Conservation (phyloP, 164 flowering plant species). For the Macadamia tetraphylla region DNA sequence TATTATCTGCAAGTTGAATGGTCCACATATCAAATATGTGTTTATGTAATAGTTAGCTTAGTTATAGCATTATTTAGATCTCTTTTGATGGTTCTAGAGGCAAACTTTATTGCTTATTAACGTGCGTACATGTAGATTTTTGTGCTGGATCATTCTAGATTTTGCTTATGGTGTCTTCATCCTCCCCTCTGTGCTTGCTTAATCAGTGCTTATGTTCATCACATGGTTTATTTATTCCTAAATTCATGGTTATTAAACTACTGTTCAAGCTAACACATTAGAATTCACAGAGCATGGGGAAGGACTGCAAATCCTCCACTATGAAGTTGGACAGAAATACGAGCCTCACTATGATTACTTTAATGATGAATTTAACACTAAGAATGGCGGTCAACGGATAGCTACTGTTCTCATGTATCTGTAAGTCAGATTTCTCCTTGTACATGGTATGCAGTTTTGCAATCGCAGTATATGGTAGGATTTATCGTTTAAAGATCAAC, state of each 20-base stretch:
- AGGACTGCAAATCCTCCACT: conserved; percentile 92
- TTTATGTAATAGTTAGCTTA: background rate
- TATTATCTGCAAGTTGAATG: background rate
- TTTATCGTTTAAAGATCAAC: background rate
- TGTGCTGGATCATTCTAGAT: background rate
- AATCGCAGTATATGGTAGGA: background rate
- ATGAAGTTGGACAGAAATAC: conserved; percentile 89
- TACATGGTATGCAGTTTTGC: background rate
- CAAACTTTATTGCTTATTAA: background rate
- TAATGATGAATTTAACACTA: conserved; percentile 70
- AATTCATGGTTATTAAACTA: background rate
- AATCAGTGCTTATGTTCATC: background rate
- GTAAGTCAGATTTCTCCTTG: no score
- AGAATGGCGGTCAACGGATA: conserved; percentile 84
- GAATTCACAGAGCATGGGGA: conserved; percentile 85
- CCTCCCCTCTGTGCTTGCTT: background rate
- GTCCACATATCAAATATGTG: background rate
- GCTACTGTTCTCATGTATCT: conserved; percentile 94
- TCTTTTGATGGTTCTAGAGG: background rate
- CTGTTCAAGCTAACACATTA: conserved; percentile 2
- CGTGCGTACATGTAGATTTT: background rate
- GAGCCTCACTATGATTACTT: conserved; percentile 93
- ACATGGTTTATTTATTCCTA: background rate
- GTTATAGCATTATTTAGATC: background rate
- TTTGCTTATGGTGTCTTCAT: background rate